A percentile compares a stretch with the other conserved stretches of the same genome.
phyloP scores from a whole-genome alignment of 1,139 yeast species.

The Zygoascus hellenicus region DNA sequence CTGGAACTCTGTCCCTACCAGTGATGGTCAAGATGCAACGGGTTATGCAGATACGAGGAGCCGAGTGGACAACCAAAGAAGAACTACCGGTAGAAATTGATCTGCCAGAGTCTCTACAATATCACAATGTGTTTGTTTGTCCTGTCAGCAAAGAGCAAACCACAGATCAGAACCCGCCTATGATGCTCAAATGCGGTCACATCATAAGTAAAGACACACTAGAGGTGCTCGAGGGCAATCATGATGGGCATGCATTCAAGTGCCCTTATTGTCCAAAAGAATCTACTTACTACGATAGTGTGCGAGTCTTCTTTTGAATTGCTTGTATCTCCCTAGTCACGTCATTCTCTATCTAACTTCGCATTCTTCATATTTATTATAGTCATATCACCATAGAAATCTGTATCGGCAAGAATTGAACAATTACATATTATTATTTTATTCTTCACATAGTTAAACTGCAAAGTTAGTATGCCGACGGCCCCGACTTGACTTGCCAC shows the following conservation, averaged over 20 bases:
- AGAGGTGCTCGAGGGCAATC: slow-evolving; percentile 32
- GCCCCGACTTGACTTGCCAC: too few relatives aligned
- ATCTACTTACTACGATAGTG: slow-evolving; percentile 27
- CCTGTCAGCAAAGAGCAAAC: slow-evolving; percentile 88
- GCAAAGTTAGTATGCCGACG: background rate
- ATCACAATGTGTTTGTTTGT: slow-evolving; percentile 85
- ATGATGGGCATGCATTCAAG: slow-evolving; percentile 41
- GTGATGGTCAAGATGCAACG: slow-evolving; percentile 61
- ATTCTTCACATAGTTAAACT: background rate
- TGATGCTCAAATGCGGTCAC: slow-evolving; percentile 61
- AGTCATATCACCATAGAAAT: background rate
- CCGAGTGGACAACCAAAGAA: slow-evolving; percentile 52
- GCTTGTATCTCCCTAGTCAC: background rate
- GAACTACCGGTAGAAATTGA: slow-evolving; percentile 59
- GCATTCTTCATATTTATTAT: background rate
- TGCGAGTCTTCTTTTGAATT: slow-evolving; percentile 26
- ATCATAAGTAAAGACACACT: slow-evolving; percentile 50
- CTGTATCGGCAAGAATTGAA: background rate
- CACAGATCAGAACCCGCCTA: slow-evolving; percentile 53
- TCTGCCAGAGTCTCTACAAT: slow-evolving; percentile 46
- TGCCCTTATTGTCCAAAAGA: slow-evolving; percentile 64
- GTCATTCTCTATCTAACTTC: background rate
- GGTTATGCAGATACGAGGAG: slow-evolving; percentile 41
- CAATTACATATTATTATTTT: background rate
- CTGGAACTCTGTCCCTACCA: slow-evolving; percentile 71